Evolutionary conservation across 805 yeast species (phyloP).

Genomic region (Wickerhamiella siamensis): DNA sequence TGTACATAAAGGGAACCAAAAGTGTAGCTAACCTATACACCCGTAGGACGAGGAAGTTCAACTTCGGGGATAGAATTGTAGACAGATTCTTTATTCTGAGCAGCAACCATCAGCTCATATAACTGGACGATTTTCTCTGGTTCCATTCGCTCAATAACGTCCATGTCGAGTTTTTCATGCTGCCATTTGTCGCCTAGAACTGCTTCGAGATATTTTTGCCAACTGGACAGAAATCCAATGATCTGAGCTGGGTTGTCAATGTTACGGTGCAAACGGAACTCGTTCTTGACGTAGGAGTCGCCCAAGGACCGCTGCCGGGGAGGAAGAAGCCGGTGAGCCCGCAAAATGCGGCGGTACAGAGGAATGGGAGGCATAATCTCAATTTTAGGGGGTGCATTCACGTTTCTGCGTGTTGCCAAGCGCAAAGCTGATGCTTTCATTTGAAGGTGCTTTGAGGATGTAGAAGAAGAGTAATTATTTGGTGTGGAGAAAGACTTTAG

Average conservation of each 20-base stretch:
- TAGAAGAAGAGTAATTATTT: too few species aligned
- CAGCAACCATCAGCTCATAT: conserved; percentile 33
- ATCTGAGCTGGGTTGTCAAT: conserved; percentile 86
- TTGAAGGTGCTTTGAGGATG: not conserved
- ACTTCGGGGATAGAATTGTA: conserved; percentile 22
- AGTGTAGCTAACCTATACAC: not conserved
- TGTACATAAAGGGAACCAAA: not conserved
- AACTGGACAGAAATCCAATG: conserved; percentile 80
- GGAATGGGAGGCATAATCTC: conserved; percentile 63
- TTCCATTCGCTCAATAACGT: conserved; percentile 64
- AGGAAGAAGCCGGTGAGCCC: conserved; percentile 59
- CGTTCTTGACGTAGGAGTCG: conserved; percentile 77
- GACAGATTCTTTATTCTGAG: conserved; percentile 25
- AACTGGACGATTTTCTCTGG: conserved; percentile 80
- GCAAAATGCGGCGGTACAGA: conserved; percentile 62
- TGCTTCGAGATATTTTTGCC: conserved; percentile 50
- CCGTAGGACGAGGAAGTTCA: conserved; percentile 4
- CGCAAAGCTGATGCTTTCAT: not conserved
- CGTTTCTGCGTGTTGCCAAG: conserved; percentile 14
- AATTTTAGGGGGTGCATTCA: conserved; percentile 13
- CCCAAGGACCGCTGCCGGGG: conserved; percentile 65
- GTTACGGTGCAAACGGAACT: conserved; percentile 69
- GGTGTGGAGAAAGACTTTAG: not conserved
- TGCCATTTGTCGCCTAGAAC: conserved; percentile 43
- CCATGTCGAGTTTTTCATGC: conserved; percentile 44